Base-by-base conservation (phyloP, 805 yeast genomes). In the Monosporozyma siamensis region DNA sequence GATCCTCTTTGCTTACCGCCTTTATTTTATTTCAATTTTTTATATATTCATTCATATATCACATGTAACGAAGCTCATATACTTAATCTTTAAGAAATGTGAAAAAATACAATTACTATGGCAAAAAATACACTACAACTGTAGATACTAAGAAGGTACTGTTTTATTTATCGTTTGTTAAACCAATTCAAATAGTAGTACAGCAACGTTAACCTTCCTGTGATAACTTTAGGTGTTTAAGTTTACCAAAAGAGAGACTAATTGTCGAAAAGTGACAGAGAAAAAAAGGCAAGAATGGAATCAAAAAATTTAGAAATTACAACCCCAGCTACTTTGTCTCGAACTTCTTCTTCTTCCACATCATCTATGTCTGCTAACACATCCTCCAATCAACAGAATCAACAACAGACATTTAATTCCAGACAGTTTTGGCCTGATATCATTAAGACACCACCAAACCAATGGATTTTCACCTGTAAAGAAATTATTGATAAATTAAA, bases 361-460 rank as follows among this genome's bases (percentile, higher is more conserved):
- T 18, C 29, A 17, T 24, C 39, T n/a, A n/a, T n/a, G n/a, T n/a
- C n/a, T n/a, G n/a, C n/a, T n/a, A n/a, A n/a, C n/a, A n/a, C n/a
- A n/a, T n/a, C n/a, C n/a, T n/a, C n/a, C n/a, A n/a, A n/a, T 10
- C 11, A 23, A 7, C 20, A 11, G 15, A 6, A 15, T 11, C 30
- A 30, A 32, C 22, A 25, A 34, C 31, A 17, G 30, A 20, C 43
- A 6, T 56, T 57, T 43, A 63, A 61, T 41, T 34, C 60, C 10
- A 48, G 65, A 38, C 31, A 54, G 4, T 45, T 59, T 20, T 63
- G 67, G 67, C 67, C 67, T 2, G 64, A 61, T 46, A 51, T 59
- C 25, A 59, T 63, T 14, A 53, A 47, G 32, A 49, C 54, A 11
- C 66, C 66, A 14, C 44, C 41, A 14, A 63, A 61, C 35, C 43